Percentiles rank a stretch among this genome's conserved stretches.
These are phyloP conservation scores for Acidiella bohemica DNA, from an alignment of 495 filamentous ascomycete genomes.

Conservation along the genomic window DNA sequence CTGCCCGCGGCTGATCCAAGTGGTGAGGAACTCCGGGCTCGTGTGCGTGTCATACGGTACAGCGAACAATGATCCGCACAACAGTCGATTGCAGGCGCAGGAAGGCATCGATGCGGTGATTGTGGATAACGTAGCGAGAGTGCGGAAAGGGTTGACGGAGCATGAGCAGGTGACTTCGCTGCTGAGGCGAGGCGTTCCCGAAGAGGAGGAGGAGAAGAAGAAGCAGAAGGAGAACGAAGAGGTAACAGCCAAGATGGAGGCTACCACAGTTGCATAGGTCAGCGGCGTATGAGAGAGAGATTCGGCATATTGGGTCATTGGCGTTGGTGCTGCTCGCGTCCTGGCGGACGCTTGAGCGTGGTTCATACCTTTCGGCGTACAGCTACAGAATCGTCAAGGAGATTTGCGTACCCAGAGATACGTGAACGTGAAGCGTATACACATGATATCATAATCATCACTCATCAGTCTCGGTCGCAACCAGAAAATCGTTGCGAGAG, in stretches of 20 bases:
- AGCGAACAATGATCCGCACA: conserved; percentile 71
- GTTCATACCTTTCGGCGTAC: too few relatives aligned
- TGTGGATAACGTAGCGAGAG: conserved; percentile 79
- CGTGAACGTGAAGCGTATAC: too few relatives aligned
- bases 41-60: conserved; percentile 92
- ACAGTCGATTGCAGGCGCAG: conserved; percentile 81
- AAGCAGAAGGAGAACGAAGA: too few relatives aligned
- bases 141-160: conserved; percentile 55
- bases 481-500: too few relatives aligned
- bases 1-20: conserved; percentile 78
- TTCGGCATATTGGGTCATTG: too few relatives aligned
- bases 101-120: conserved; percentile 96
- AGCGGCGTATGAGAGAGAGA: too few relatives aligned
- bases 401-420: background rate
- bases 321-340: conserved; percentile 5
- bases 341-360: conserved; percentile 6
- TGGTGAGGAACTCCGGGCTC: conserved; percentile 89
- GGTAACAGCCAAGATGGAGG: too few relatives aligned
- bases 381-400: too few relatives aligned
- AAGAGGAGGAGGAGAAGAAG: too few relatives aligned
- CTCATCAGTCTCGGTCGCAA: too few relatives aligned
- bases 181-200: too few relatives aligned
- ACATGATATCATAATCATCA: background rate
- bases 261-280: background rate
- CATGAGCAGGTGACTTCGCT: conserved; percentile 1